phyloP scores from a whole-genome alignment of 306 rosid species.

The Castanea sativa region DNA sequence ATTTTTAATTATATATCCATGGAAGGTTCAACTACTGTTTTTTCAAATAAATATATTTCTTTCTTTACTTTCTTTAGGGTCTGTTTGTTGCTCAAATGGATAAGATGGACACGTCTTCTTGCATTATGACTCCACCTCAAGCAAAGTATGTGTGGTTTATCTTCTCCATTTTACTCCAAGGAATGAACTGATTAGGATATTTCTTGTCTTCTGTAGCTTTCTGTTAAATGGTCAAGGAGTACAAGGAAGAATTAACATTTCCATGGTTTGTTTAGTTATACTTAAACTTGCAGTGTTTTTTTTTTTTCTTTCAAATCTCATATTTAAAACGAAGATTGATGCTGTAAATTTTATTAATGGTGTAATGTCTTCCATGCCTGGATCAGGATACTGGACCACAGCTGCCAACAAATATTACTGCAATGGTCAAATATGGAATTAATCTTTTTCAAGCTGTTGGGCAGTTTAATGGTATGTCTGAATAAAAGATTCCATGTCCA shows the following conservation, averaged over 20 bases:
- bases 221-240: conserved; percentile 1
- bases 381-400: conserved; percentile 4
- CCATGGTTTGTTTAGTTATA: conserved; percentile 1
- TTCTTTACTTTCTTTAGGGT: not conserved
- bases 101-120: not conserved
- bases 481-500: not conserved
- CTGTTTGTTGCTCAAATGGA: not conserved
- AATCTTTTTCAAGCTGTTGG: conserved; percentile 5
- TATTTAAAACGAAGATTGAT: not conserved
- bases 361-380: not conserved
- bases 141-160: conserved; percentile 3
- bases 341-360: not conserved
- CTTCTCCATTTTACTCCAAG: not conserved
- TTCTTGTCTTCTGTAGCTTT: not conserved
- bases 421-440: conserved; percentile 2
- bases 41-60: not conserved
- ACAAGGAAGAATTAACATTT: not conserved
- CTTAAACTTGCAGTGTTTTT: not conserved
- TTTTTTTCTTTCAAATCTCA: too few relatives aligned
- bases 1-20: not conserved
- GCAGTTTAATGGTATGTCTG: not conserved
- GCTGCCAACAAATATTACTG: conserved; percentile 8
- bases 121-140: conserved; percentile 1
- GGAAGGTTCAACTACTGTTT: not conserved
- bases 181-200: not conserved